Conservation (phyloP, 169 alveolate genomes). For the Cryptosporidium sp. region DNA sequence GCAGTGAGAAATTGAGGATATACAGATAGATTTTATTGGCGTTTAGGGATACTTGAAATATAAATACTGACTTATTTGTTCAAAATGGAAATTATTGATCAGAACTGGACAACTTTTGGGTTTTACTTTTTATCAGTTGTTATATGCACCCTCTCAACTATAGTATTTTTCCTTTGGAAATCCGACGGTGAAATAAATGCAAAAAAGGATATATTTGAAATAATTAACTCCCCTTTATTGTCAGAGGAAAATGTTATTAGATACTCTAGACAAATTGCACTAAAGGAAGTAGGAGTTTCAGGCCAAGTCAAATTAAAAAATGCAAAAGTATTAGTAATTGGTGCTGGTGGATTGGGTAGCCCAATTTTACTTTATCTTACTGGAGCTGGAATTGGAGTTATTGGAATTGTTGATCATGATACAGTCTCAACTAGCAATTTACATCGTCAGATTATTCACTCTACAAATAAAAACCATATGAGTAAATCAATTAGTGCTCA, state of each 20-base stretch:
- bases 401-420: constrained; percentile 90
- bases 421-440: constrained; percentile 86
- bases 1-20: not conserved
- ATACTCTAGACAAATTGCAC: constrained; percentile 88
- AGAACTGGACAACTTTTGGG: constrained; percentile 40
- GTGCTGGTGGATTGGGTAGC: constrained; percentile 99
- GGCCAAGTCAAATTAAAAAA: constrained; percentile 84
- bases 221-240: constrained; percentile 40
- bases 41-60: not conserved
- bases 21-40: not conserved
- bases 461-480: constrained; percentile 81
- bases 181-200: not conserved
- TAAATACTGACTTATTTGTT: not conserved
- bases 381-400: constrained; percentile 97
- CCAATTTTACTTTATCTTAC: constrained; percentile 94
- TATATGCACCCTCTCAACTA: constrained; percentile 7
- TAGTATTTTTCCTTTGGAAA: constrained; percentile 48
- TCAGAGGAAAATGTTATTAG: constrained; percentile 82
- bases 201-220: constrained; percentile 19
- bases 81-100: not conserved
- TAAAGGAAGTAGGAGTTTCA: constrained; percentile 84
- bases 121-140: constrained; percentile 31
- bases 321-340: constrained; percentile 93
- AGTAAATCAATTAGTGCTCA: constrained; percentile 86
- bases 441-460: constrained; percentile 89